Evolutionary conservation across 768 basidiomycete genomes (phyloP).

Genomic region (Daedaleopsis nitida): DNA sequence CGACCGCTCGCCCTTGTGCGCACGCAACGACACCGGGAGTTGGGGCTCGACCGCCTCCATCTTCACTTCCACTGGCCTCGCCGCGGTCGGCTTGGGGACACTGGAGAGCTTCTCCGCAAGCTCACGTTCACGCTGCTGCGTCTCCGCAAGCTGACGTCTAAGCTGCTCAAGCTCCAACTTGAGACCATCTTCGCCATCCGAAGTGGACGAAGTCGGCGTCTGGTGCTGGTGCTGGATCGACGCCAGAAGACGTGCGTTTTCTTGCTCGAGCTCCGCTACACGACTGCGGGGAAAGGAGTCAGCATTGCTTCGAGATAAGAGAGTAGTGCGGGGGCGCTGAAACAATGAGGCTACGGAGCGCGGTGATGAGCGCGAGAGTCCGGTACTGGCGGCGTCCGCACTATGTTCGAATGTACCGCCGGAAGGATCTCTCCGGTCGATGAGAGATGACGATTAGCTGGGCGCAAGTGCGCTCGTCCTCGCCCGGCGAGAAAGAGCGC

Average conservation of each 20-base stretch:
- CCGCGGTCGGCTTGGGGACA: constrained; percentile 32
- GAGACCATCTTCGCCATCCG: constrained; percentile 38
- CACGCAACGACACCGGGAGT: constrained; percentile 42
- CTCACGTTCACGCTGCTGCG: constrained; percentile 66
- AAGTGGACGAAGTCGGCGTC: neutral
- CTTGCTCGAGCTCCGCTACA: constrained; percentile 81
- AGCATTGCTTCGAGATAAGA: neutral
- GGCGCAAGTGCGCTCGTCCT: neutral
- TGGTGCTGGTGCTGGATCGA: constrained; percentile 44
- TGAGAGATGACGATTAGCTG: neutral
- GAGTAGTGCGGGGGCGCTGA: neutral
- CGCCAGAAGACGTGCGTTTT: constrained; percentile 73
- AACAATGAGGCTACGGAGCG: neutral
- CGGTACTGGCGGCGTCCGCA: neutral
- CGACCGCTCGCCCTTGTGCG: constrained; percentile 54
- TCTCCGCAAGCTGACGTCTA: constrained; percentile 61
- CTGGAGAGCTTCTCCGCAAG: constrained; percentile 63
- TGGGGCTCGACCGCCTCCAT: constrained; percentile 58
- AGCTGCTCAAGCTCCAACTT: constrained; percentile 67
- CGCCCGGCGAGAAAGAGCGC: neutral
- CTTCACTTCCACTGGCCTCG: constrained; percentile 43
- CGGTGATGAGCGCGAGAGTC: neutral
- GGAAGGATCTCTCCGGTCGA: neutral
- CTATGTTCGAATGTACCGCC: neutral
- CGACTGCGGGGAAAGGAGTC: constrained; percentile 49